Evolutionary conservation across 106 monocot species (phyloP).

Genomic region (Acorus calamus): DNA sequence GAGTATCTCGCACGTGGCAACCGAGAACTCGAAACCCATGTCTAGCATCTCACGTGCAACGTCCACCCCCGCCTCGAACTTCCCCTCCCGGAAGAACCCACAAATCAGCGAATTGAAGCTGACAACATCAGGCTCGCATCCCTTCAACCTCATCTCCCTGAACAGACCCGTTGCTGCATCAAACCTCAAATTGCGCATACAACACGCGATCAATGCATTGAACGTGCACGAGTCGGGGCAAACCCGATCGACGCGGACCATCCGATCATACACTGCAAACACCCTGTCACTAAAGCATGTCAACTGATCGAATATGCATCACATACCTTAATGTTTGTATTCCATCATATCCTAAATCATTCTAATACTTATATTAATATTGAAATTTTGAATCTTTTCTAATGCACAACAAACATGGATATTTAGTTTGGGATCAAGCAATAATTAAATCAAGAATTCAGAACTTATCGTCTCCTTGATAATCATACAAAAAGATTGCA

Average conservation of each 20-base stretch:
- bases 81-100: conserved; percentile 46
- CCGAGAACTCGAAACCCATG: conserved; percentile 37
- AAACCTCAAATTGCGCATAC: conserved; percentile 21
- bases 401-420: no score
- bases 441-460: no score
- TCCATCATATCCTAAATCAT: no score
- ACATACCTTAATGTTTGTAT: no score
- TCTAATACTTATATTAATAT: no score
- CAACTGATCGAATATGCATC: no score
- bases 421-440: no score
- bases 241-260: conserved; percentile 44
- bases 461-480: no score
- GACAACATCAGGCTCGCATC: conserved; percentile 51
- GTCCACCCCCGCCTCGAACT: conserved; percentile 44
- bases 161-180: conserved; percentile 43
- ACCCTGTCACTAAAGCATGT: no score
- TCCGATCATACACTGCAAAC: conserved; percentile 18
- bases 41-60: conserved; percentile 81
- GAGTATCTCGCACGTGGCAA: conserved; percentile 64
- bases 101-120: conserved; percentile 73
- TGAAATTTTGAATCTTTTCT: no score
- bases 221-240: conserved; percentile 56
- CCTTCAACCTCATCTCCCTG: conserved; percentile 37
- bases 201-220: conserved; percentile 56
- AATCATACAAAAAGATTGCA: no score